These are phyloP conservation scores for Phytophthora ohioensis DNA, from an alignment of 352 stramenopile species.

Conservation along the genomic window DNA sequence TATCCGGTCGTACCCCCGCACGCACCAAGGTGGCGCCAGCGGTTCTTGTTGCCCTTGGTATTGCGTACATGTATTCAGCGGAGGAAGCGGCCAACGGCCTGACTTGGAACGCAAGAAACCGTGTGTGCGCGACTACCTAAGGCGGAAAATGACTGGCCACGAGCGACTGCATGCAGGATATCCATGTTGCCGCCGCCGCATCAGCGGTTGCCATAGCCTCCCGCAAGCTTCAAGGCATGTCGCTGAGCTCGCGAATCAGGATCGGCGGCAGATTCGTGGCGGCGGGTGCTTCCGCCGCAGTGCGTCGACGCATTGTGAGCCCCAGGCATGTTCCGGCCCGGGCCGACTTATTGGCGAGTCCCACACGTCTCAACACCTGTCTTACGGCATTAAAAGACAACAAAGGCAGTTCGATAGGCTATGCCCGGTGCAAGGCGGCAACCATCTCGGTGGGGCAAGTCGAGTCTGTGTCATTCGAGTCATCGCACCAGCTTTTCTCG, in stretches of 20 bases:
- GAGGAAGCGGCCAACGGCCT: not conserved
- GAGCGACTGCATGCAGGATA: slow-evolving; percentile 1
- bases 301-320: slow-evolving; percentile 22
- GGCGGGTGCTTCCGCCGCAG: slow-evolving; percentile 1
- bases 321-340: slow-evolving; percentile 8
- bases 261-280: slow-evolving; percentile 26
- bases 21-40: slow-evolving; percentile 8
- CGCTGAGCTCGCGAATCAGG: slow-evolving; percentile 29
- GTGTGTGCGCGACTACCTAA: slow-evolving; percentile 13
- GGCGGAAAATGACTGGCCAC: slow-evolving; percentile 6
- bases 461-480: slow-evolving; percentile 6
- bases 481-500: slow-evolving; percentile 16
- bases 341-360: slow-evolving; percentile 27
- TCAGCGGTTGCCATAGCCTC: not conserved
- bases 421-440: not conserved
- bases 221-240: slow-evolving; percentile 21
- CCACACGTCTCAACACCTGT: slow-evolving; percentile 34
- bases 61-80: not conserved
- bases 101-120: slow-evolving; percentile 15
- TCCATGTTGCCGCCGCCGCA: not conserved
- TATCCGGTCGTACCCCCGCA: not conserved
- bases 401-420: not conserved
- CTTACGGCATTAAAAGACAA: slow-evolving; percentile 7
- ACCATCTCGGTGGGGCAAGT: slow-evolving; percentile 19
- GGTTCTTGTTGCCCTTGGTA: not conserved